Conservation (phyloP, 495 filamentous ascomycete species). For the Trichoderma virens region DNA sequence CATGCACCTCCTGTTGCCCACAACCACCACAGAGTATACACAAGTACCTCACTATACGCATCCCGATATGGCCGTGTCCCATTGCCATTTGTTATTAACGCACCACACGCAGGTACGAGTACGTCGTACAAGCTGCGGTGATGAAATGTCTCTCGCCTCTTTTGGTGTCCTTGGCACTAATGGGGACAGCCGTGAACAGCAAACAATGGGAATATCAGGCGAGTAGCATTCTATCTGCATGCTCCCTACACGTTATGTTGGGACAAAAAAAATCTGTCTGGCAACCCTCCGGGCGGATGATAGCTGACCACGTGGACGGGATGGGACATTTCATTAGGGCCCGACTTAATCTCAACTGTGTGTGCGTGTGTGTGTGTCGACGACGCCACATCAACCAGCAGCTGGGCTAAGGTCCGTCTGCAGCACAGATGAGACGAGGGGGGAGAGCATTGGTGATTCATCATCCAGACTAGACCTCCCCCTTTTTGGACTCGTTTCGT, state of each 20-base stretch:
- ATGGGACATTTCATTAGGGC: slow-evolving; percentile 2
- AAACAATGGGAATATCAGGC: slow-evolving; percentile 1
- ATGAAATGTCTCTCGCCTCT: not conserved
- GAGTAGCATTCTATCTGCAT: slow-evolving; percentile 2
- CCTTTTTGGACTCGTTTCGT: not conserved
- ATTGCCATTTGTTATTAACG: not conserved
- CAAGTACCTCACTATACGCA: not conserved
- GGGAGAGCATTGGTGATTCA: not conserved
- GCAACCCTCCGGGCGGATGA: not conserved
- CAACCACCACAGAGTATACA: not conserved
- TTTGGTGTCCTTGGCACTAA: not conserved
- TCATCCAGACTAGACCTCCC: not conserved
- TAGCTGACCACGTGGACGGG: slow-evolving; percentile 6
- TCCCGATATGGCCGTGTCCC: not conserved
- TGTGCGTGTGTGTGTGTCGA: too few relatives aligned
- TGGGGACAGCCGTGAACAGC: not conserved
- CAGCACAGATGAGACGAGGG: not conserved
- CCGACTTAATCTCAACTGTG: not conserved
- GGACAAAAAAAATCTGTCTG: not conserved
- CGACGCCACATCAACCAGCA: slow-evolving; percentile 1
- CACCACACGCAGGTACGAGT: not conserved
- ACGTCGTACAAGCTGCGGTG: not conserved
- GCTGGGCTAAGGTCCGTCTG: not conserved
- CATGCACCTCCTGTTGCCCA: not conserved
- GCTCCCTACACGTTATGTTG: not conserved